Evolutionary conservation across 23 red algal species (phyloP).

Genomic region (Gracilaria domingensis): DNA sequence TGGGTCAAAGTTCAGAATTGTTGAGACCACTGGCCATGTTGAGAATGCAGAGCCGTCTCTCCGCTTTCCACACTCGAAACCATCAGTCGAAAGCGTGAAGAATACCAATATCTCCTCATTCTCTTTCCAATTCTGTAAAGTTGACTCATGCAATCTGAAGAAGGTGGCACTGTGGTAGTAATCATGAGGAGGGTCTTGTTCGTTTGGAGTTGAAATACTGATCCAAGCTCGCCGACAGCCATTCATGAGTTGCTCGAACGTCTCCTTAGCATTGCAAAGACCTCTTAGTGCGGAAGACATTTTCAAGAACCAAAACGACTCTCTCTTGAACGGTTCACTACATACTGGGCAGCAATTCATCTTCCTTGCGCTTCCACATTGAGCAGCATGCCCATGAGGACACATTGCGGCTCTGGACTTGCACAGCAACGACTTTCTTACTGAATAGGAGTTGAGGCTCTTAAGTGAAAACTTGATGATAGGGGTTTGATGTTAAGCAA

Average conservation of each 20-base stretch:
- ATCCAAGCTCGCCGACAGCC: neutral
- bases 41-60: neutral
- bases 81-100: constrained; percentile 9
- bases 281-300: neutral
- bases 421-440: no score
- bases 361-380: no score
- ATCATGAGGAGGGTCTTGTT: neutral
- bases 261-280: neutral
- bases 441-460: no score
- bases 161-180: neutral
- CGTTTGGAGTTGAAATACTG: neutral
- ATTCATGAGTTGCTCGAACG: neutral
- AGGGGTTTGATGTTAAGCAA: no score
- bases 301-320: neutral
- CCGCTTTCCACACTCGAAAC: neutral
- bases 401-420: no score
- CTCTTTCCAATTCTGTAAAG: neutral
- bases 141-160: neutral
- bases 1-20: neutral
- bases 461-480: no score
- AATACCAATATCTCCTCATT: neutral
- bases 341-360: no score
- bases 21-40: neutral
- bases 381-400: no score
- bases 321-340: no score